Evolutionary conservation across 1,284 basidiomycete species (phyloP), one percentile per base, ranked within the genome.

Genomic region (Cryptococcus deneoformans): DNA sequence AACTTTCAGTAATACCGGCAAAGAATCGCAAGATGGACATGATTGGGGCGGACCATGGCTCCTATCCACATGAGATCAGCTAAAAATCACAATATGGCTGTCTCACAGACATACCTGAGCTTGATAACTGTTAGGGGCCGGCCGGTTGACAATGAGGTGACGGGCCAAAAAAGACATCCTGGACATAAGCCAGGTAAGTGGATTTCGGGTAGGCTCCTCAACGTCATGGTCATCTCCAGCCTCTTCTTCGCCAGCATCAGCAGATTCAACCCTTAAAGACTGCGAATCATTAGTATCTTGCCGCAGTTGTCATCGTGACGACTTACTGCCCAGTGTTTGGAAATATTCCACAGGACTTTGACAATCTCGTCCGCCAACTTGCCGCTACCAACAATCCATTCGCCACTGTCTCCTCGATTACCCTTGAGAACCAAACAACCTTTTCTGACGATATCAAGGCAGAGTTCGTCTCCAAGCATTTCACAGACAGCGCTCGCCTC

Each of bases 301-400:
- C 5, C 29, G n/a, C 39, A 43, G 24, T 12, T 35, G 58, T 55
- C 80, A 70, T n/a, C 76, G 46, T 2, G 34, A 7, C 10, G 75
- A 60, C 72, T 71, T 46, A 73, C 72, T n/a, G 79, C 84, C 78
- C 93, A 94, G 75, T 86, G 87, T 77, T 91, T 92, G 36, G 89
- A 90, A 37, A 96, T 80, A 70, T 89, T 96, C 70, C 96, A 92
- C 12, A 99, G 77, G 64, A 98, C 93, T 81, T 97, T 98, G 69
- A 97, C 92, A 12, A 92, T 80, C 77, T 98, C 92, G 61, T 96
- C 77, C 54, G 87, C 84, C 14, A 95, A 80, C 4, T 83, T 77
- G 43, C 87, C 86, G 66, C 93, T 90, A 43, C 98, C 79, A 11
- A 72, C 61, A 9, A 68, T 58, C 35, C 53, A 52, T 44, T 66